Evolutionary conservation across 192 early-diverging fungal genomes (phyloP).

Genomic region (Rhizophagus clarus): DNA sequence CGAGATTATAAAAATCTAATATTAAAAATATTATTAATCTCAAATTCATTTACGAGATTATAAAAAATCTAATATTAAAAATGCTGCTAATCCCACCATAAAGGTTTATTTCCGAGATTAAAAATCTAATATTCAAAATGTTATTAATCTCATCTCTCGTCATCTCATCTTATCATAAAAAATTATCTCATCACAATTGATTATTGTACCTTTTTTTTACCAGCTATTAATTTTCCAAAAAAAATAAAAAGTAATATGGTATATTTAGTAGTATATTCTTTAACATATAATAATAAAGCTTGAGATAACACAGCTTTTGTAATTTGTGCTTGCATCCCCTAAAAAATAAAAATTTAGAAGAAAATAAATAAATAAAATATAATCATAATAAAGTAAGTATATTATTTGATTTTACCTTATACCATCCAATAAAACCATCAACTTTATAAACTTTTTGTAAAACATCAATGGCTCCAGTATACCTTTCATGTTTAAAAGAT

Average conservation of each 20-base stretch:
- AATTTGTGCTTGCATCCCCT: constrained; percentile 98
- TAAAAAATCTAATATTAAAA: too few relatives aligned
- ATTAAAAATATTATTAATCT: too few relatives aligned
- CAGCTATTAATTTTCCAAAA: background rate
- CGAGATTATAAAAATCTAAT: too few relatives aligned
- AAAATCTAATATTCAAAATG: too few relatives aligned
- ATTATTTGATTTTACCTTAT: constrained; percentile 63
- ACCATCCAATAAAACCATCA: constrained; percentile 91
- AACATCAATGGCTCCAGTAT: constrained; percentile 85
- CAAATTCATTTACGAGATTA: too few relatives aligned
- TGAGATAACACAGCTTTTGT: constrained; percentile 99
- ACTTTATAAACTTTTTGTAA: constrained; percentile 72
- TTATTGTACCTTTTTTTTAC: background rate
- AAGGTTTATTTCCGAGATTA: too few relatives aligned
- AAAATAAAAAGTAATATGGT: constrained; percentile 64
- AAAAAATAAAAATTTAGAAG: background rate
- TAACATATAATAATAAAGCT: constrained; percentile 95
- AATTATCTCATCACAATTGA: too few relatives aligned
- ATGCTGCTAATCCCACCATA: too few relatives aligned
- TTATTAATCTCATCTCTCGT: too few relatives aligned
- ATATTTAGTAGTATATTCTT: constrained; percentile 85
- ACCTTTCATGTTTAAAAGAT: constrained; percentile 52
- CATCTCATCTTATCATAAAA: too few relatives aligned
- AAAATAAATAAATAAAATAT: constrained; percentile 3
- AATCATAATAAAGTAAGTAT: constrained; percentile 22